Conservation (phyloP, 192 early-diverging fungal genomes). For the Coemansia sp. region DNA sequence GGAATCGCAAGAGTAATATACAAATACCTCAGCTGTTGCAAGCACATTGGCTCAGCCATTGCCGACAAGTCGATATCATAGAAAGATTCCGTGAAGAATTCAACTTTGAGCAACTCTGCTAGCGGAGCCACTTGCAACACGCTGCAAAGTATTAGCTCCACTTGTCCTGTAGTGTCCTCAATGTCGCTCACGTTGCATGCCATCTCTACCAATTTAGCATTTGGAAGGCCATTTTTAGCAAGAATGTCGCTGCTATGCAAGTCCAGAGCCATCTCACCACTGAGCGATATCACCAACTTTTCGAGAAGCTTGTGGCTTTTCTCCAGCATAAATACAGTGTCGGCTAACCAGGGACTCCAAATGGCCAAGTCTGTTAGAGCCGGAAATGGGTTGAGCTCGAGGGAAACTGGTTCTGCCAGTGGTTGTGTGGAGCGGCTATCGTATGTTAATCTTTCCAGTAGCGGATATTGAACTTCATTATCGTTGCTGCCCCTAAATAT, state of each 20-base stretch:
- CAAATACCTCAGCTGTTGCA: not conserved
- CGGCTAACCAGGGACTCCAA: not conserved
- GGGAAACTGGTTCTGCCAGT: not conserved
- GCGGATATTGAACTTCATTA: not conserved
- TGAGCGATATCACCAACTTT: not conserved
- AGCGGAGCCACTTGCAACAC: not conserved
- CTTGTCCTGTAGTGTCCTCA: not conserved
- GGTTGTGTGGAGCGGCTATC: not conserved
- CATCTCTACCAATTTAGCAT: not conserved
- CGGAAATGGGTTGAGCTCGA: not conserved
- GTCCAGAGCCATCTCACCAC: not conserved
- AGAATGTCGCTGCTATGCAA: not conserved
- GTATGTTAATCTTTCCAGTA: not conserved
- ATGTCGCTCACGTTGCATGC: not conserved
- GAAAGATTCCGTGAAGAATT: not conserved
- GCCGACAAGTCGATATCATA: not conserved
- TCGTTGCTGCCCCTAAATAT: not conserved
- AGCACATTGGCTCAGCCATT: not conserved
- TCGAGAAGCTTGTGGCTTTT: not conserved
- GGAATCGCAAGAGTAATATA: not conserved
- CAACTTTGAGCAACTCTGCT: not conserved
- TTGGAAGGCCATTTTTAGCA: not conserved
- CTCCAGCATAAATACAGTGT: not conserved
- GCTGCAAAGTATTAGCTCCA: not conserved
- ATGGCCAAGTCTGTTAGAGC: not conserved